Evolutionary conservation across 345 rosid species (phyloP), one percentile per base, ranked within the genome.

Genomic region (Physaria fendleri): DNA sequence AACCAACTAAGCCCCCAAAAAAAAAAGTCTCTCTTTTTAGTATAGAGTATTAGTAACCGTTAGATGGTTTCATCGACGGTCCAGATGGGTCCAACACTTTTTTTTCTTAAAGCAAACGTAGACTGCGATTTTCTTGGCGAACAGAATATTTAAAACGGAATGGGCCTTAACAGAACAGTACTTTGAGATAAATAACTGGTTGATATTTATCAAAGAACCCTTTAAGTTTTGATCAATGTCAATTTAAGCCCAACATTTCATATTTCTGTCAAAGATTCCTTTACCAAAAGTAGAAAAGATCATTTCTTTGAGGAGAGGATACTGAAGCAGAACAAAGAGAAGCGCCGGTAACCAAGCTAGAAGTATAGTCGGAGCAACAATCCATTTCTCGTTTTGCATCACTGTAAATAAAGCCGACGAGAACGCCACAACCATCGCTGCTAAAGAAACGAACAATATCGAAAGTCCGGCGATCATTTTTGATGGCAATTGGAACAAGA

Each of bases 361-460:
- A 30, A 74, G 46, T 14, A 64, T 45, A 25, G 72, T 53, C 23
- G 71, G 71, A 58, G 69, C 34, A 3, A 69, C 43, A 22, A 69
- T 60, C 74, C 66, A 58, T 10, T 3, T 7, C n/a, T 21, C 29
- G 5, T 29, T 2, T 0, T 6, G 8, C 8, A 76, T 1, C 59
- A 65, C 49, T 5, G 67, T 55, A 23, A 68, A 68, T 3, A 69
- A 2, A 4, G 72, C 55, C 1, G 74, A 59, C 1, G 77, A 51
- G 42, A 73, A 76, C 0, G 77, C 80, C 0, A 76, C 14, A 51
- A 76, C 33, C 80, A 72, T 72, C 8, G 80, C 56, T 3, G 72
- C 54, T 0, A 76, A 64, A 0, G 80, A 64, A 0, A 76, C 37
- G 32, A 76, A 72, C 18, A 76, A 3, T 5, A 55, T 53, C 5